Conservation (phyloP, 176 grass and related monocot species). For the Paspalum notatum region DNA sequence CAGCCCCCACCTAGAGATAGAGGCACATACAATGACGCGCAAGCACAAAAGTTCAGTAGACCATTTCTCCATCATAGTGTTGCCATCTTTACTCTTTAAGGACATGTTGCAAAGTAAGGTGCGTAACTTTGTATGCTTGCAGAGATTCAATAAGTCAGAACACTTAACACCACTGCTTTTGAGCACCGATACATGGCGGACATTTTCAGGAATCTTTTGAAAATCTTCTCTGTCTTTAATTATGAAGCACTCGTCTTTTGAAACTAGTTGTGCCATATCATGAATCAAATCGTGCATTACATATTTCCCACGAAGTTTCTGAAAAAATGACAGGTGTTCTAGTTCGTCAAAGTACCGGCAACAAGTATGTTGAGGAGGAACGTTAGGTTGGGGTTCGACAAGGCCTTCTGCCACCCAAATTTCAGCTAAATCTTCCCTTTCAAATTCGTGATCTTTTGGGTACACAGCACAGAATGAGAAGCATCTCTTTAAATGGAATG, state of each 20-base stretch:
- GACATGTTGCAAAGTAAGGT: not conserved
- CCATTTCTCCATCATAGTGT: not conserved
- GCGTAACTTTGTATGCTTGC: not conserved
- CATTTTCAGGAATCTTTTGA: not conserved
- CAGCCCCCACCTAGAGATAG: accelerated
- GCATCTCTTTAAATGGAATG: constrained; percentile 41
- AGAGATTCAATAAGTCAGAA: not conserved
- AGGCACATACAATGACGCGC: not conserved
- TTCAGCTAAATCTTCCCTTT: not conserved
- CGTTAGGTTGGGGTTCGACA: constrained; percentile 11
- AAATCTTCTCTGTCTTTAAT: not conserved
- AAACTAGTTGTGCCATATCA: constrained; percentile 43
- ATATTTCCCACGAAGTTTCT: not conserved
- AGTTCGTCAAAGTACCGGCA: constrained; percentile 2
- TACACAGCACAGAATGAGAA: constrained; percentile 53
- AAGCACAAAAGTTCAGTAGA: accelerated
- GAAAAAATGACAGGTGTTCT: constrained; percentile 4
- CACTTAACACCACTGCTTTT: accelerated
- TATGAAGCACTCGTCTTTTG: constrained; percentile 17
- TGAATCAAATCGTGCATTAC: constrained; percentile 53
- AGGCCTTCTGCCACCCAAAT: not conserved
- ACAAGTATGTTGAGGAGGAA: not conserved
- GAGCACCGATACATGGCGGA: not conserved
- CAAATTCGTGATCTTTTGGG: constrained; percentile 31
- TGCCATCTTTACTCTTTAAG: not conserved